Conservation (phyloP, 1,284 basidiomycete species). For the Apiotrichum veenhuisii region DNA sequence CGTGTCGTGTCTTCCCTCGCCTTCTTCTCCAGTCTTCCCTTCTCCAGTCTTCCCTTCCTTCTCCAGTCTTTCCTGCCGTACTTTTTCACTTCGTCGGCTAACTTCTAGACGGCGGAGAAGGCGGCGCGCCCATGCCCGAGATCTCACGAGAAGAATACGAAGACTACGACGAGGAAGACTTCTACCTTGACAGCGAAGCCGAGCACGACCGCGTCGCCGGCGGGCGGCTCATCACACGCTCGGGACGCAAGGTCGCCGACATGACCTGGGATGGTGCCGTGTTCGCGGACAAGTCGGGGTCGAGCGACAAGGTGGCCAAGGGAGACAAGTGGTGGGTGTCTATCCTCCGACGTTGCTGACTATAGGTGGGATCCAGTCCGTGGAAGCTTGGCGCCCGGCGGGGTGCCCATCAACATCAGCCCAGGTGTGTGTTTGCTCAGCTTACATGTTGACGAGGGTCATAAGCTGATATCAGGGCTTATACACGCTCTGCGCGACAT, state of each 20-base stretch:
- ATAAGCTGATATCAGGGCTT: constrained; percentile 55
- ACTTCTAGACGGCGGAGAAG: constrained; percentile 11
- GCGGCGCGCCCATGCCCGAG: background rate
- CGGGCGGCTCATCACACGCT: background rate
- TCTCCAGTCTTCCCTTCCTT: too few relatives aligned
- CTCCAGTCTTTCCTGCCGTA: too few relatives aligned
- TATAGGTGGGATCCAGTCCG: constrained; percentile 42
- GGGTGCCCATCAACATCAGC: constrained; percentile 61
- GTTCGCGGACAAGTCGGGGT: constrained; percentile 26
- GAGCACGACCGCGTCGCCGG: background rate
- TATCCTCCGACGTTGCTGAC: background rate
- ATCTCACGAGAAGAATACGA: constrained; percentile 11
- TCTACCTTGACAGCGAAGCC: background rate
- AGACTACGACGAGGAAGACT: constrained; percentile 7
- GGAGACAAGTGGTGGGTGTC: constrained; percentile 38
- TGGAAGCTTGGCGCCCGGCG: constrained; percentile 13
- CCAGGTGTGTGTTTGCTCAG: constrained; percentile 56
- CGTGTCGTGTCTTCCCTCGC: background rate
- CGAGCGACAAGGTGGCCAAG: constrained; percentile 25
- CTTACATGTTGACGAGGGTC: background rate
- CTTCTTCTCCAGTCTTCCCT: too few relatives aligned
- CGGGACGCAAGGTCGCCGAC: constrained; percentile 13
- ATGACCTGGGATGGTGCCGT: constrained; percentile 39
- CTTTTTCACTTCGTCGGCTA: background rate
- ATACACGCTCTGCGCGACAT: constrained; percentile 62